Percentiles rank a stretch among this genome's conserved stretches.
Evolutionary conservation across 108 stramenopile genomes (phyloP).

Genomic region (Fistulifera pelliculosa): DNA sequence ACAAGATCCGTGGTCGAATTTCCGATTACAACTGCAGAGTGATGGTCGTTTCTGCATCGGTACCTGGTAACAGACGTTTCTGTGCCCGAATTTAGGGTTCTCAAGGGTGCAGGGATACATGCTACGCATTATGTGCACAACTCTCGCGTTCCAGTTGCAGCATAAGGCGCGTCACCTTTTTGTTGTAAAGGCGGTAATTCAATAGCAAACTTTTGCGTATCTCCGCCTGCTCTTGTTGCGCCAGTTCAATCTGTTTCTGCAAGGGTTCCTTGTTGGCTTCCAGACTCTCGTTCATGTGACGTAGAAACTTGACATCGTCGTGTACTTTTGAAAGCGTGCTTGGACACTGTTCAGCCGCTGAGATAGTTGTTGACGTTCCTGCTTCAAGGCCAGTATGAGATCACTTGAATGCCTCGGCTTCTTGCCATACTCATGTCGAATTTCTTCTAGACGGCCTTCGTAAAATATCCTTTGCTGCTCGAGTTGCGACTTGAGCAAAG

Average conservation of each 20-base stretch:
- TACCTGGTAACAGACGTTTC: too few relatives aligned
- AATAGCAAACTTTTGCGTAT: constrained; percentile 31
- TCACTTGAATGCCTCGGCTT: constrained; percentile 16
- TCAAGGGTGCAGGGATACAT: too few relatives aligned
- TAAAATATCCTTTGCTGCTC: constrained; percentile 86
- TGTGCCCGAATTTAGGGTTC: too few relatives aligned
- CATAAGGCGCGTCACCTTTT: constrained; percentile 57
- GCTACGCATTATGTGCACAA: neutral
- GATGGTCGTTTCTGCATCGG: too few relatives aligned
- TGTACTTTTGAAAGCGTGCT: constrained; percentile 40
- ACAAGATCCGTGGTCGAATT: too few relatives aligned
- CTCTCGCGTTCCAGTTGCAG: constrained; percentile 28
- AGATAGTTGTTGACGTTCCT: constrained; percentile 65
- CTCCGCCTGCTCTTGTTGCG: constrained; percentile 21
- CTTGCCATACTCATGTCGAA: constrained; percentile 41
- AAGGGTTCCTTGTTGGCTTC: constrained; percentile 53
- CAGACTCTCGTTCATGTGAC: constrained; percentile 72
- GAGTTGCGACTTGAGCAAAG: constrained; percentile 79
- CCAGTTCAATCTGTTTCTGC: constrained; percentile 35
- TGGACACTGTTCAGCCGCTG: constrained; percentile 51
- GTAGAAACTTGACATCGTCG: constrained; percentile 53
- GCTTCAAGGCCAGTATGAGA: constrained; percentile 59
- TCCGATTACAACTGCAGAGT: too few relatives aligned
- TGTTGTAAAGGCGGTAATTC: constrained; percentile 54
- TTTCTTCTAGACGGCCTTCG: constrained; percentile 68